Percentiles rank a stretch among this genome's conserved stretches.
phyloP scores from a whole-genome alignment of 164 flowering plant species.

The Hamamelis virginiana region DNA sequence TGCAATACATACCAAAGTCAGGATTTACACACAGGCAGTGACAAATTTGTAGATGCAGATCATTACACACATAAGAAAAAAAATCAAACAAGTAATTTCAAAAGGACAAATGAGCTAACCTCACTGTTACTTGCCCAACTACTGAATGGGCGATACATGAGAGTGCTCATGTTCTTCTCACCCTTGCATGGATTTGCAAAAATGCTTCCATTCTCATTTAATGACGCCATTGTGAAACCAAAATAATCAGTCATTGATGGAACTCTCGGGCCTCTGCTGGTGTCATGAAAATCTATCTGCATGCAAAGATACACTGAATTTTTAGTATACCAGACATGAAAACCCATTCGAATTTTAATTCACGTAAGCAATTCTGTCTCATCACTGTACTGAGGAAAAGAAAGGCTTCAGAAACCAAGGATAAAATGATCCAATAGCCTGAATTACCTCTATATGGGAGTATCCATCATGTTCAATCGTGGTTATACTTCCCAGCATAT shows the following conservation, averaged over 20 bases:
- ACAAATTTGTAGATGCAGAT: not conserved
- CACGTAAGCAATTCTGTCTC: not conserved
- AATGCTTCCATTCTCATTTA: conserved; percentile 90
- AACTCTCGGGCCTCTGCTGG: conserved; percentile 87
- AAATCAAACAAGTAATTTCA: not conserved
- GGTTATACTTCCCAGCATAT: conserved; percentile 91
- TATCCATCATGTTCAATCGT: conserved; percentile 78
- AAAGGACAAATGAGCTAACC: conserved; percentile 41
- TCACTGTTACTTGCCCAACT: conserved; percentile 98
- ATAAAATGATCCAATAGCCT: not conserved
- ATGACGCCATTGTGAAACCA: conserved; percentile 95
- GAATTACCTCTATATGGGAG: conserved; percentile 83
- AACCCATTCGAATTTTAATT: too few species aligned
- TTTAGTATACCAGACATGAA: conserved; percentile 4
- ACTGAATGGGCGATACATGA: conserved; percentile 95
- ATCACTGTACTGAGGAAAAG: not conserved
- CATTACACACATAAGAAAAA: not conserved
- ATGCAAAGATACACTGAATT: conserved; percentile 7
- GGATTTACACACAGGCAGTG: not conserved
- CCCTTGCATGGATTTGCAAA: conserved; percentile 94
- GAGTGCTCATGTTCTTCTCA: conserved; percentile 86
- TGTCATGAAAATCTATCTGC: conserved; percentile 98
- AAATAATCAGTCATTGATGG: conserved; percentile 96
- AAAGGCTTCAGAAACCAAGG: not conserved
- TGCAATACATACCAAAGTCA: conserved; percentile 22